Conservation (phyloP, 208 protist species). For the Trypanosoma cruzi region DNA sequence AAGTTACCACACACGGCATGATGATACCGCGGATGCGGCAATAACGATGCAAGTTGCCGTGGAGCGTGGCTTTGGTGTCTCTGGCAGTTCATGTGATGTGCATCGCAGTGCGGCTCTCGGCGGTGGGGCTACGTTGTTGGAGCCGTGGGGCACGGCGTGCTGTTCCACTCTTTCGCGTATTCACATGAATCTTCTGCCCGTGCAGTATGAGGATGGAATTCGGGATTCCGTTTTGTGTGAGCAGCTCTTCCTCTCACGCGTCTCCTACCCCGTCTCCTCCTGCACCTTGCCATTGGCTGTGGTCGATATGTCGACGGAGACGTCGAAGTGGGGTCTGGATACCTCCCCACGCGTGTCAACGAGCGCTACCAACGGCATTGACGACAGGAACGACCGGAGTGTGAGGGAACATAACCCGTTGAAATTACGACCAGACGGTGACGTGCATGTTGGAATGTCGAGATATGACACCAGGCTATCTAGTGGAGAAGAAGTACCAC, state of each 20-base stretch:
- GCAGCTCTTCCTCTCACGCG: conserved; percentile 16
- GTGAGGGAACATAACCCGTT: no score
- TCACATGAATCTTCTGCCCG: conserved; percentile 18
- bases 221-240: conserved; percentile 24
- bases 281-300: no score
- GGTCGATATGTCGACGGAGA: background rate
- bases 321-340: background rate
- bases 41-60: background rate
- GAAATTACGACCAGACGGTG: no score
- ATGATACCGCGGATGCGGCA: background rate
- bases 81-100: background rate
- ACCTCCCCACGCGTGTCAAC: no score
- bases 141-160: conserved; percentile 23
- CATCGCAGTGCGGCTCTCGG: background rate
- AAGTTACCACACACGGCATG: background rate
- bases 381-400: no score
- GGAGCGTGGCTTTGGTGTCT: conserved; percentile 9
- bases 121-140: conserved; percentile 3
- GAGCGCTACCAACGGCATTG: no score
- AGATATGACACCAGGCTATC: no score
- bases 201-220: conserved; percentile 19
- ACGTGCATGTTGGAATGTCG: no score
- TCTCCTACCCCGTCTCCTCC: background rate
- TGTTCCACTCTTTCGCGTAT: conserved; percentile 7
- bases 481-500: no score